A percentile compares a stretch with the other conserved stretches of the same genome.
phyloP scores from a whole-genome alignment of 2,329 filamentous ascomycete genomes.

The Penicillium sp. region DNA sequence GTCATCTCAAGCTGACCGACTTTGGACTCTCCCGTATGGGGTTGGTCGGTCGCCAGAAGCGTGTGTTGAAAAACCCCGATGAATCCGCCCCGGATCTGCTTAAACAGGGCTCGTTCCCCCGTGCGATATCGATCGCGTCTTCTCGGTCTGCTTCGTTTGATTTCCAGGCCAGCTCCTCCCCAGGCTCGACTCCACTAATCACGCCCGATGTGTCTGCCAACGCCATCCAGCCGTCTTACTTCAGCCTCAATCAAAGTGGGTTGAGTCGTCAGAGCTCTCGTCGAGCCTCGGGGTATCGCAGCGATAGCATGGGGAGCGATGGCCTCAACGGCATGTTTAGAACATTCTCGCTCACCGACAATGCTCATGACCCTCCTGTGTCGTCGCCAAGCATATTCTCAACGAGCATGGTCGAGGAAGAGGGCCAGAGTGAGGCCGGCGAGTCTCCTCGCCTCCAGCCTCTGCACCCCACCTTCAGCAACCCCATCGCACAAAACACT shows the following conservation, averaged over 20 bases:
- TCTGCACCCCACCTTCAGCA: constrained; percentile 62
- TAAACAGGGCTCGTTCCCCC: constrained; percentile 87
- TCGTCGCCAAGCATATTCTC: constrained; percentile 36
- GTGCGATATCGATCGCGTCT: constrained; percentile 80
- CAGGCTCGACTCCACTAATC: constrained; percentile 81
- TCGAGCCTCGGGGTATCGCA: constrained; percentile 77
- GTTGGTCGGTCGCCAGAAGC: constrained; percentile 91
- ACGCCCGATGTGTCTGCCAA: constrained; percentile 71
- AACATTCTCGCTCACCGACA: constrained; percentile 72
- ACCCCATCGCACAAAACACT: constrained; percentile 41
- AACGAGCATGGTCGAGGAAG: constrained; percentile 68
- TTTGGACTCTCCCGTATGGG: constrained; percentile 98
- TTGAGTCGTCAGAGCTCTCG: constrained; percentile 62
- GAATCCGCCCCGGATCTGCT: constrained; percentile 91
- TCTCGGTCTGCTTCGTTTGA: constrained; percentile 94
- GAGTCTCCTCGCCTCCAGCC: constrained; percentile 75
- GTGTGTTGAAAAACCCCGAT: constrained; percentile 73
- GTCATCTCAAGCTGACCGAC: constrained; percentile 94
- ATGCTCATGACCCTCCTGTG: constrained; percentile 45
- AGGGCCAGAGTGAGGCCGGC: constrained; percentile 68
- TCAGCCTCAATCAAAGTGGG: constrained; percentile 63
- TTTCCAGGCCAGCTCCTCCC: constrained; percentile 76
- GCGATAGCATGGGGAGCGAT: constrained; percentile 91
- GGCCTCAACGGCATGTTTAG: constrained; percentile 79
- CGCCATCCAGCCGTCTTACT: constrained; percentile 87